These are phyloP conservation scores for Jacaranda copaia DNA, from an alignment of 257 asterid genomes.

Conservation along the genomic window DNA sequence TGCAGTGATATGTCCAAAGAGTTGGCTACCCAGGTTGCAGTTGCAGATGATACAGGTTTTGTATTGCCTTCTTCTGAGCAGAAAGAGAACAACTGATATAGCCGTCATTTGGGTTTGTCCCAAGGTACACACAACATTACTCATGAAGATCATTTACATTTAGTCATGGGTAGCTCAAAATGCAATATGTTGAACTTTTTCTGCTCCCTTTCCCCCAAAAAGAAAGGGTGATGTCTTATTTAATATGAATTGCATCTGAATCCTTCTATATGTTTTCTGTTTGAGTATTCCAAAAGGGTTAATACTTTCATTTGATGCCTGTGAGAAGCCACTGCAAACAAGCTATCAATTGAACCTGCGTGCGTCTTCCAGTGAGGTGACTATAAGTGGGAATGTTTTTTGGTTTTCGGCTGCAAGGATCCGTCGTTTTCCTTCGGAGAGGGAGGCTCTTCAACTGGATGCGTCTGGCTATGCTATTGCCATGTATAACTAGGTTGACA, in stretches of 20 bases:
- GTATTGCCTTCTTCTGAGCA: slow-evolving; percentile 41
- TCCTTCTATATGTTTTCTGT: neutral
- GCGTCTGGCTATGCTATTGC: neutral
- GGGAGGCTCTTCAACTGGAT: slow-evolving; percentile 24
- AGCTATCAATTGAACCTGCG: slow-evolving; percentile 3
- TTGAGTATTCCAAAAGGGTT: no score
- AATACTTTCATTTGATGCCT: neutral
- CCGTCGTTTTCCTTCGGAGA: neutral
- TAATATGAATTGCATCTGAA: slow-evolving; percentile 22
- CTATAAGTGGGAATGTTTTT: neutral
- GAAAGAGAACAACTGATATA: slow-evolving; percentile 45
- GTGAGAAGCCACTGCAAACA: slow-evolving; percentile 13
- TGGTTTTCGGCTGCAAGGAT: neutral
- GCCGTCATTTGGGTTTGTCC: neutral
- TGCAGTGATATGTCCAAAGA: slow-evolving; percentile 40
- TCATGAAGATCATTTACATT: slow-evolving; percentile 22
- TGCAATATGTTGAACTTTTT: slow-evolving; percentile 1
- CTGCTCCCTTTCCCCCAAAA: neutral
- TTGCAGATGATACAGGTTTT: slow-evolving; percentile 37
- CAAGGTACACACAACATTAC: slow-evolving; percentile 18
- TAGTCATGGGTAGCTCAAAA: neutral
- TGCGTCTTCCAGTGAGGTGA: slow-evolving; percentile 9
- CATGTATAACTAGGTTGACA: neutral
- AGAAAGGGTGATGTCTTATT: slow-evolving; percentile 10
- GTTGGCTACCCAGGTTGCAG: slow-evolving; percentile 26